Conservation (phyloP, 352 stramenopile genomes). For the Globisporangium abappressorium region DNA sequence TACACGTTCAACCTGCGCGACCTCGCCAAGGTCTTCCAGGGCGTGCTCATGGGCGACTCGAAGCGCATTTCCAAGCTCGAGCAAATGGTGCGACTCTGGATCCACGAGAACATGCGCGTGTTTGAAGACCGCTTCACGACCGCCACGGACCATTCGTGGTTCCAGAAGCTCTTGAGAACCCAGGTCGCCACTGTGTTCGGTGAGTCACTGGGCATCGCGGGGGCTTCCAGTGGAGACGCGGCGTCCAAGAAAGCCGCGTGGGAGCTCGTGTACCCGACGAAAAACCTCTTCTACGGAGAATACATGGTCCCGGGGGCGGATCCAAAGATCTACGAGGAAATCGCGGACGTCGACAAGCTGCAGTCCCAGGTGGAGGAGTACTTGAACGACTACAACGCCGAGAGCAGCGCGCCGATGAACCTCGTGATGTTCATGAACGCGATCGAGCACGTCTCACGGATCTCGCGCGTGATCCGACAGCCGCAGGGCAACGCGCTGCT, state of each 20-base stretch:
- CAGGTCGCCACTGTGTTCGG: slow-evolving; percentile 61
- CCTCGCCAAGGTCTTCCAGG: slow-evolving; percentile 86
- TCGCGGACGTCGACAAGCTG: slow-evolving; percentile 82
- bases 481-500: slow-evolving; percentile 89
- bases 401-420: slow-evolving; percentile 85
- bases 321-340: slow-evolving; percentile 90
- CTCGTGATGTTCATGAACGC: slow-evolving; percentile 89
- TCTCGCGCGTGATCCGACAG: slow-evolving; percentile 79
- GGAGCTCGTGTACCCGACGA: slow-evolving; percentile 57
- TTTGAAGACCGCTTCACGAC: slow-evolving; percentile 89
- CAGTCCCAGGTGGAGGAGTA: slow-evolving; percentile 82
- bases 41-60: slow-evolving; percentile 76
- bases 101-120: slow-evolving; percentile 85
- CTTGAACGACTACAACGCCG: slow-evolving; percentile 86
- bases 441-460: slow-evolving; percentile 85
- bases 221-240: slow-evolving; percentile 11
- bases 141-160: slow-evolving; percentile 69
- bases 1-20: slow-evolving; percentile 90
- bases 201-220: slow-evolving; percentile 29
- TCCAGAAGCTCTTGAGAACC: slow-evolving; percentile 60
- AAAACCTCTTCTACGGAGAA: slow-evolving; percentile 87
- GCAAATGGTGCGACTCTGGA: slow-evolving; percentile 69
- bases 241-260: slow-evolving; percentile 45
- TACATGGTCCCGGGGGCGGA: slow-evolving; percentile 92
- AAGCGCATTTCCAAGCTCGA: slow-evolving; percentile 74